Evolutionary conservation across 331 rosid species (phyloP).

Genomic region (Pyracantha coccinea): DNA sequence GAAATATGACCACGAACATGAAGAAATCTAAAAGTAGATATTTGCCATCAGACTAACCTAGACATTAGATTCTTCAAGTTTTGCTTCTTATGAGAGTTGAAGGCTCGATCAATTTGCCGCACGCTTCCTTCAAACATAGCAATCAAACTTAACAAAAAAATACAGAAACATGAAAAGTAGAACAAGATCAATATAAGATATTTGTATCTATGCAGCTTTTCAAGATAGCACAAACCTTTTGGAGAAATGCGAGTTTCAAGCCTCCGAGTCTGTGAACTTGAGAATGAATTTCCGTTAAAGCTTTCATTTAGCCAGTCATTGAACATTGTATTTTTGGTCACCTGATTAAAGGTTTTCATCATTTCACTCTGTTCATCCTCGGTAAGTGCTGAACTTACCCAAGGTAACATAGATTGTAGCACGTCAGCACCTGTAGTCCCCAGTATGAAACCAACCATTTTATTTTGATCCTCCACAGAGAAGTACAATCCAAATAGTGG

Average conservation of each 20-base stretch:
- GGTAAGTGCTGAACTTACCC: constrained; percentile 95
- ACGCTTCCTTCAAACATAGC: constrained; percentile 59
- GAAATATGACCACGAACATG: not conserved
- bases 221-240: constrained; percentile 40
- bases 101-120: constrained; percentile 65
- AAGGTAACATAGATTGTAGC: constrained; percentile 87
- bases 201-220: not conserved
- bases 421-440: constrained; percentile 99
- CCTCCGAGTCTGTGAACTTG: constrained; percentile 36
- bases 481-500: constrained; percentile 89
- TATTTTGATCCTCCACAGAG: constrained; percentile 92
- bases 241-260: constrained; percentile 38
- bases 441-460: constrained; percentile 80
- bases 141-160: constrained; percentile 16
- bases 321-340: constrained; percentile 91
- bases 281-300: constrained; percentile 64
- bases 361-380: constrained; percentile 76
- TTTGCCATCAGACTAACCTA: constrained; percentile 44
- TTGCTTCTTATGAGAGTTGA: constrained; percentile 86
- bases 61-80: constrained; percentile 93
- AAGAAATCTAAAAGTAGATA: not conserved
- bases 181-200: not conserved
- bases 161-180: not conserved
- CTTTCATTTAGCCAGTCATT: constrained; percentile 90
- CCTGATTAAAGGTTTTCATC: constrained; percentile 96